phyloP scores from a whole-genome alignment of 2,329 filamentous ascomycete genomes.

The Elsinoe arachidis region DNA sequence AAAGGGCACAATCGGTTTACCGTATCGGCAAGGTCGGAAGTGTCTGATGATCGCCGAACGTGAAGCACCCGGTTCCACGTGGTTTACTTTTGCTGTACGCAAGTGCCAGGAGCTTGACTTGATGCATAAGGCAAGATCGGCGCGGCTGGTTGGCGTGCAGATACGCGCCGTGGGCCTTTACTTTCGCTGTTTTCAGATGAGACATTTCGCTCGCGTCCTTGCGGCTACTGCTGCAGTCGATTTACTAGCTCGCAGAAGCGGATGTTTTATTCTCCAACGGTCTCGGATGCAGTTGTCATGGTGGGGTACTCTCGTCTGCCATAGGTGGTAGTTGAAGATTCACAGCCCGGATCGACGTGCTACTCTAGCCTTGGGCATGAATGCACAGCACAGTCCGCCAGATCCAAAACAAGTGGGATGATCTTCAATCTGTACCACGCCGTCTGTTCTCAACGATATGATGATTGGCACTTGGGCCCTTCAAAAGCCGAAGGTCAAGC shows the following conservation, averaged over 20 bases:
- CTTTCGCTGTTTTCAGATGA: neutral
- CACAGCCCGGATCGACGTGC: neutral
- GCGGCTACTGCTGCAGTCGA: neutral
- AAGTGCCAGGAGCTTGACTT: conserved; percentile 4
- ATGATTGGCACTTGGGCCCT: neutral
- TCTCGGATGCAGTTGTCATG: neutral
- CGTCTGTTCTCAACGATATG: neutral
- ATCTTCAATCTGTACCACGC: conserved; percentile 2
- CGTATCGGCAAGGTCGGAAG: conserved; percentile 1
- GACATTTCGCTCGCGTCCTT: neutral
- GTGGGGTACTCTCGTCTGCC: neutral
- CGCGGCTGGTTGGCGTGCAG: neutral
- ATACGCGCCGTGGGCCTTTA: neutral
- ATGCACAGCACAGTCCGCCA: neutral
- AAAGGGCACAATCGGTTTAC: neutral
- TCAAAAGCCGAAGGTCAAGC: neutral
- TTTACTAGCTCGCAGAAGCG: neutral
- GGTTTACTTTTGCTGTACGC: neutral
- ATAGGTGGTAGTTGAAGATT: conserved; percentile 4
- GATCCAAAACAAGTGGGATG: neutral
- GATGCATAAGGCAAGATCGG: neutral
- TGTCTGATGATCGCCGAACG: neutral
- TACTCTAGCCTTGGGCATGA: conserved; percentile 7
- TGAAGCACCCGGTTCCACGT: conserved; percentile 7
- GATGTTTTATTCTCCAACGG: neutral